Percentiles rank a stretch among this genome's conserved stretches.
Evolutionary conservation across 176 grass and related monocot species (phyloP).

Genomic region (Elymus sibiricus): DNA sequence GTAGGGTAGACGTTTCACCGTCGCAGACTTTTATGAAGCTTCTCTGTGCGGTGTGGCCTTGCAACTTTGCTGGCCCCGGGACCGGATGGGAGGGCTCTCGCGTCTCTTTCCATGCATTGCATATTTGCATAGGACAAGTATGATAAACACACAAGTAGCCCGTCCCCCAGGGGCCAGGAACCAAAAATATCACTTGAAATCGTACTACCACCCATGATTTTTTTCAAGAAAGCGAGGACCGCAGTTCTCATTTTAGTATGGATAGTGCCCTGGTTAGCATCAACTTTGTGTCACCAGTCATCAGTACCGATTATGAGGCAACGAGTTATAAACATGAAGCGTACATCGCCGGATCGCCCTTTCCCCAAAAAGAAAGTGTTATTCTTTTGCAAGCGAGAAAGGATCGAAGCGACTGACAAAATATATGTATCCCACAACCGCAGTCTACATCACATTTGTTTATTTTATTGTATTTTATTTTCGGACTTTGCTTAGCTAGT

Average conservation of each 20-base stretch:
- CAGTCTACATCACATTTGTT: too few species aligned
- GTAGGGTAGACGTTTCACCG: neutral
- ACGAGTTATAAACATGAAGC: too few species aligned
- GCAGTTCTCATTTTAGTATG: neutral
- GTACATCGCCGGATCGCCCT: neutral
- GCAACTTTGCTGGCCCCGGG: neutral
- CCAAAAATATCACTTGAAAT: neutral
- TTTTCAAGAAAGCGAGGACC: neutral
- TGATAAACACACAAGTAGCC: neutral
- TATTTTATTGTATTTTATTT: too few species aligned
- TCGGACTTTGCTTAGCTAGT: slow-evolving; percentile 11
- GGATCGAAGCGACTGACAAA: too few species aligned
- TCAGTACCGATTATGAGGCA: neutral
- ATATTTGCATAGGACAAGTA: neutral
- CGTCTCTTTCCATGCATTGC: neutral
- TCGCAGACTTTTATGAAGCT: slow-evolving; percentile 21
- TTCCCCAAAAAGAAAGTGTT: neutral
- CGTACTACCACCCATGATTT: neutral
- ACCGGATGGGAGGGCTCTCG: neutral
- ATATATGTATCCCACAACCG: too few species aligned
- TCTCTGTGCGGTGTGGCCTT: neutral
- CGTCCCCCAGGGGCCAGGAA: neutral
- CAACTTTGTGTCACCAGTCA: neutral
- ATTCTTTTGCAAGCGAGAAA: neutral
- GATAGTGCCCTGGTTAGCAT: neutral